These are phyloP conservation scores for Russula olivacea DNA, from an alignment of 768 basidiomycete genomes.

Conservation along the genomic window DNA sequence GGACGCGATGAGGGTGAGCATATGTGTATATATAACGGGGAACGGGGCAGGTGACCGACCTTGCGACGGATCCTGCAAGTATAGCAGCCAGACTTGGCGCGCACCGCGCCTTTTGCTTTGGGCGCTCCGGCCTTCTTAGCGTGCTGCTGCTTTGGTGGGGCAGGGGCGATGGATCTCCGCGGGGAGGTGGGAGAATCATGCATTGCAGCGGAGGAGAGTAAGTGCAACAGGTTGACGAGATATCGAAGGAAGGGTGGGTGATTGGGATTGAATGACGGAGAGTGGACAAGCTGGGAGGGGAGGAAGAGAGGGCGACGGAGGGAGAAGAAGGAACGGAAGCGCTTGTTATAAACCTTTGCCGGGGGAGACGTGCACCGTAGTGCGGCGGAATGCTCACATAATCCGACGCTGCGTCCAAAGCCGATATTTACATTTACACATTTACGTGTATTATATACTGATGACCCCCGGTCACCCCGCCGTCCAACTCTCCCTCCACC, in stretches of 20 bases:
- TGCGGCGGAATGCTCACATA: slow-evolving; percentile 24
- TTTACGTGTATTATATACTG: slow-evolving; percentile 23
- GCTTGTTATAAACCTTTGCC: slow-evolving; percentile 24
- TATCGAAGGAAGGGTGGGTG: slow-evolving; percentile 12
- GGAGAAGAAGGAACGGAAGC: slow-evolving; percentile 23
- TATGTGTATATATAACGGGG: not conserved
- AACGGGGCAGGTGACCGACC: slow-evolving; percentile 39
- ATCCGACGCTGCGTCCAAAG: slow-evolving; percentile 4
- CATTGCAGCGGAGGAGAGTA: slow-evolving; percentile 28
- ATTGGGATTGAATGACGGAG: slow-evolving; percentile 18
- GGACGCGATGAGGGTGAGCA: not conserved
- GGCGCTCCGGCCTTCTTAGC: slow-evolving; percentile 46
- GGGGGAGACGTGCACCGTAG: slow-evolving; percentile 19
- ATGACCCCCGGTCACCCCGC: slow-evolving; percentile 15
- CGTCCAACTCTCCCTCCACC: not conserved
- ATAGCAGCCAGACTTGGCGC: slow-evolving; percentile 86
- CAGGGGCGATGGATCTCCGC: slow-evolving; percentile 30
- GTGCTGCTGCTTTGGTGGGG: slow-evolving; percentile 34
- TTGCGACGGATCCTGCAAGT: slow-evolving; percentile 83
- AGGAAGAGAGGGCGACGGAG: slow-evolving; percentile 27
- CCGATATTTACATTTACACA: slow-evolving; percentile 15
- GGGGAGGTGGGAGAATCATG: slow-evolving; percentile 34
- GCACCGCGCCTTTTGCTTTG: slow-evolving; percentile 74
- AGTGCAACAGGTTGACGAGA: slow-evolving; percentile 25
- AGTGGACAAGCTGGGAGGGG: slow-evolving; percentile 19